Base-by-base conservation (phyloP, 108 stramenopile species). In the Nannochloropsis gaditana region DNA sequence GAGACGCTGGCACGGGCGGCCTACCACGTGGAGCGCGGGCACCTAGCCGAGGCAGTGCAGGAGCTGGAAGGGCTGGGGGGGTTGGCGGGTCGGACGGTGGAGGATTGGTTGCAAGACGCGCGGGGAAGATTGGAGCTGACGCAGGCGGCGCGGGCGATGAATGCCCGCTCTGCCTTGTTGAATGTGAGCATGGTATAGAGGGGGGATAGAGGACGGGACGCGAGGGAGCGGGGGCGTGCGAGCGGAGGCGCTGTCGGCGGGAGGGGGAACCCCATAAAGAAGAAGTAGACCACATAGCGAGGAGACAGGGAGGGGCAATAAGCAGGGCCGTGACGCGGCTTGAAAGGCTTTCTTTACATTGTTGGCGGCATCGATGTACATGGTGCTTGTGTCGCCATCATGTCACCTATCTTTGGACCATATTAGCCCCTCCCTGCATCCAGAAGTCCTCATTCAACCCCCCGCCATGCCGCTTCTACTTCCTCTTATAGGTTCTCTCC, bases 71-170 rank as follows among this genome's bases (percentile, higher is more conserved):
- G 44, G 73, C 79, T 87, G 44, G n/a, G 80, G 3, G 87, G 84
- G 11, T 45, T 83, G 47, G 83, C 83, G 5, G 87, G 83, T 3
- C 44, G 79, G 21, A 45, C 83, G 21, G 84, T 83, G 9, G 15
- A 45, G 80, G 83, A 84, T 83, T 87, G 87, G 87, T 41, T 87
- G 44, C 21, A 21, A 44, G 87, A 87, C 21, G 87, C 87, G 80
- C 84, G 84, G 43, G 59, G 59, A 2, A 73, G 59, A n/a, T 73
- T 73, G 8, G 59, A n/a, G 59, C 15, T 73, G 59, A n/a, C 15
- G 59, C 59, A 73, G 59, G 59, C 59, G 3, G 59, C n/a, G 59
- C 15, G 59, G 59, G 59, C 59, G 19, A 73, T 73, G 59, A 73
- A 73, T 73, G 59, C 59, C 4, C 15, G 59, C 19, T n/a, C 19